A percentile compares a stretch with the other conserved stretches of the same genome.
These are phyloP conservation scores for Globisporangium spiculum DNA, from an alignment of 352 stramenopile genomes.

Conservation along the genomic window DNA sequence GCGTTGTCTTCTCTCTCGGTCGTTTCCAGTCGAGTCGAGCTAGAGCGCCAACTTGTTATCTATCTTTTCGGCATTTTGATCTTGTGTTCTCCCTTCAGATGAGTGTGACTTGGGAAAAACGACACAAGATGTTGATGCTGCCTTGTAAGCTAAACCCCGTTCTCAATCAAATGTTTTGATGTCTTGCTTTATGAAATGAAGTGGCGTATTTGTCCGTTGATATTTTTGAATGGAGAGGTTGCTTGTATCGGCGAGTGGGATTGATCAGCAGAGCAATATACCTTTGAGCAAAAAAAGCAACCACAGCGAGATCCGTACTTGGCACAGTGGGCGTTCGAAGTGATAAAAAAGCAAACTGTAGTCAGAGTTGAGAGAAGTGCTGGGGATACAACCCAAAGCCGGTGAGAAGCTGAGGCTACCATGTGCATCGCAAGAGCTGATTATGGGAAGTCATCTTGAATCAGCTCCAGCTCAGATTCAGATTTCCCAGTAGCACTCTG, in stretches of 20 bases:
- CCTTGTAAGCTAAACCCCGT: constrained; percentile 3
- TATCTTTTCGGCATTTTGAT: constrained; percentile 5
- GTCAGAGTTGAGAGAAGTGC: too few species aligned
- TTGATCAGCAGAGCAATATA: too few species aligned
- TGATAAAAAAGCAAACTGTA: too few species aligned
- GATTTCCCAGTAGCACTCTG: neutral
- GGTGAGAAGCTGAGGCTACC: too few species aligned
- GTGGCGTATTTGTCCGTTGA: neutral
- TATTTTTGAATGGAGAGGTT: neutral
- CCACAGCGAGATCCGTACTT: too few species aligned
- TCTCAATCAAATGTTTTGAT: neutral
- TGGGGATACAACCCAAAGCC: too few species aligned
- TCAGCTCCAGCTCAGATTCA: neutral
- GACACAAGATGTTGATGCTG: neutral
- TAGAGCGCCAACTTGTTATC: constrained; percentile 2
- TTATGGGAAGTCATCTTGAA: neutral
- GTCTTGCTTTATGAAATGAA: neutral
- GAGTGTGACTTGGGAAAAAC: neutral
- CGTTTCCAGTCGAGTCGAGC: neutral
- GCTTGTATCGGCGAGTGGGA: too few species aligned
- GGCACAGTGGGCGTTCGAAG: too few species aligned
- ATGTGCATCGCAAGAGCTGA: too few species aligned
- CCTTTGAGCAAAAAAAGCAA: neutral
- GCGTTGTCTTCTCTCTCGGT: neutral
- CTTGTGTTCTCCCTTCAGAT: neutral